Percentiles rank a stretch among this genome's conserved stretches.
Conservation (phyloP, 768 basidiomycete genomes). For the Pulveroboletus sp. region DNA sequence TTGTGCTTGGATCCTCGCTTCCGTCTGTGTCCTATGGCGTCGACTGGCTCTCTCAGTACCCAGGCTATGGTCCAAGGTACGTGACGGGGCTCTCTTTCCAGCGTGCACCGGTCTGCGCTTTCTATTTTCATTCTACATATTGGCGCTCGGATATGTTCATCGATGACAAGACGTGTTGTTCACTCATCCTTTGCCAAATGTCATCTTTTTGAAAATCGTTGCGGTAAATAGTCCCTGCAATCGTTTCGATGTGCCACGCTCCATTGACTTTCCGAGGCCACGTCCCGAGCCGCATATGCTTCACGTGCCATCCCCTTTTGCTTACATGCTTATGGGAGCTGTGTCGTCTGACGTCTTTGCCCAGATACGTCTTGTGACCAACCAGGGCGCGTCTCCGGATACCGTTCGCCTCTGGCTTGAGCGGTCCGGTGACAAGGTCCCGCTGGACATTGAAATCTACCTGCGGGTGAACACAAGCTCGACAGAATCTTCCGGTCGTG, state of each 20-base stretch:
- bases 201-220: neutral
- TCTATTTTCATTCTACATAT: constrained; percentile 3
- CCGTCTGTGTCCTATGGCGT: constrained; percentile 67
- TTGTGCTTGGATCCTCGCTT: constrained; percentile 69
- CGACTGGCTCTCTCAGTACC: constrained; percentile 62
- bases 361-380: constrained; percentile 72
- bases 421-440: constrained; percentile 63
- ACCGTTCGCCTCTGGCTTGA: constrained; percentile 81
- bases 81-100: constrained; percentile 17
- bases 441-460: constrained; percentile 78
- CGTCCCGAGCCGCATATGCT: neutral
- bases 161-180: constrained; percentile 15
- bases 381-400: constrained; percentile 65
- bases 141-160: constrained; percentile 16
- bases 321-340: neutral
- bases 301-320: constrained; percentile 3
- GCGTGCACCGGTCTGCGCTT: neutral
- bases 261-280: neutral
- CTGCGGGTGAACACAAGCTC: constrained; percentile 46
- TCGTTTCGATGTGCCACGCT: neutral
- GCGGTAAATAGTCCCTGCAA: constrained; percentile 2
- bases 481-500: constrained; percentile 19
- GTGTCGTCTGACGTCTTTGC: constrained; percentile 4
- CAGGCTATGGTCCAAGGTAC: constrained; percentile 72
- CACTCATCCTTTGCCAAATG: neutral